Evolutionary conservation across 1,139 yeast genomes (phyloP).

Genomic region (Groenewaldozyma sp.): DNA sequence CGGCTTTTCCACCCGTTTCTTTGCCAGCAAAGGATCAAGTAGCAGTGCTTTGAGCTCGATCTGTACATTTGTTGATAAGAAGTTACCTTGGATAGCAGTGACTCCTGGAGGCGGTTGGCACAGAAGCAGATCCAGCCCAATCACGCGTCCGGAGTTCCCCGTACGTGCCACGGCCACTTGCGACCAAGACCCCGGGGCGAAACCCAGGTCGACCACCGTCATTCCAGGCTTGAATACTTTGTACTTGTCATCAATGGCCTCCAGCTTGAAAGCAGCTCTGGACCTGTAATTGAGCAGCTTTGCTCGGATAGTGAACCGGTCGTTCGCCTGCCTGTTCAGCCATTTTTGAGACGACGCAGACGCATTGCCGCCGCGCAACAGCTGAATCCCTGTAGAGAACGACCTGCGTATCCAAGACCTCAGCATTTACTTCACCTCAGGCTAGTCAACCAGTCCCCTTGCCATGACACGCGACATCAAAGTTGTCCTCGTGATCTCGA

Average conservation of each 20-base stretch:
- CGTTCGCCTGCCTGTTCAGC: constrained; percentile 62
- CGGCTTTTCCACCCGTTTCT: constrained; percentile 13
- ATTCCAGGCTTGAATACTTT: constrained; percentile 45
- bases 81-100: constrained; percentile 77
- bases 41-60: constrained; percentile 49
- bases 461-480: no score
- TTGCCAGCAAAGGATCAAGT: constrained; percentile 24
- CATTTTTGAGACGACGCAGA: constrained; percentile 54
- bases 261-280: constrained; percentile 82
- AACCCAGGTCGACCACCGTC: constrained; percentile 81
- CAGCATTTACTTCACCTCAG: no score
- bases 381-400: no score
- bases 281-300: constrained; percentile 57
- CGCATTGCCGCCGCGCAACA: constrained; percentile 6
- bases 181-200: constrained; percentile 96
- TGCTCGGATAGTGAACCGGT: constrained; percentile 58
- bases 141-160: constrained; percentile 49
- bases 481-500: no score
- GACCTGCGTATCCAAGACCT: no score
- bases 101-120: constrained; percentile 74
- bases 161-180: constrained; percentile 63
- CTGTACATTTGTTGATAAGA: constrained; percentile 60
- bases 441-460: no score
- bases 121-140: constrained; percentile 81
- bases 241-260: constrained; percentile 53